Evolutionary conservation across 345 rosid genomes (phyloP), one percentile per base, ranked within the genome.

Genomic region (Psidium guajava): DNA sequence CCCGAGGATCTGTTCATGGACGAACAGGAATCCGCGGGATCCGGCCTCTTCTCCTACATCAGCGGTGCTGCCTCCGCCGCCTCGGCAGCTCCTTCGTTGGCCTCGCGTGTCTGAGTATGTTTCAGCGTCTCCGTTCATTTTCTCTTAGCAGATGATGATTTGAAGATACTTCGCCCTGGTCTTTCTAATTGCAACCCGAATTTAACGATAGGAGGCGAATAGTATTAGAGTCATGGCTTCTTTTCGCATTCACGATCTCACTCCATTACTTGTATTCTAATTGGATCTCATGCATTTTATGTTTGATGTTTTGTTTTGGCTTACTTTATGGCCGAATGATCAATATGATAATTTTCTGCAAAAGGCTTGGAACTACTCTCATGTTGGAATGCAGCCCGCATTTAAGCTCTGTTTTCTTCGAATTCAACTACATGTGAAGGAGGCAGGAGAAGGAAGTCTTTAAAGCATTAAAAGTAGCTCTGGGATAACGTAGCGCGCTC

Each of bases 1-100:
- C 87, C 87, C 8, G 87, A 86, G 80, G 87, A 86, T 56, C 85
- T 86, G 75, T 86, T 86, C 84, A 47, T 86, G 84, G 87, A 86
- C 81, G 87, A 86, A 27, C 84, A 86, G 77, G 87, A 86, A 42
- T 69, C 87, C 32, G 85, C 85, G 25, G 84, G 54, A 24, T 40
- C 85, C 47, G 87, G 87, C 74, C 83, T 86, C 74, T 69, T 86
- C 47, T 86, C 87, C 74, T 86, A 83, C 87, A 73, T 86, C 56
- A 58, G 85, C 55, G 77, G 77, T 52, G 87, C 85, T 3, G 85
- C 87, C 75, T 81, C 83, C 21, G 57, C 83, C 13, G 86, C 83
- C 20, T 64, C 57, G 25, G 83, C 81, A 50, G 84, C 83, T 28
- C 42, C 42, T 61, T 61, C 74, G 42, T 28, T 61, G 74, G 77